Evolutionary conservation across 371 early-diverging fungal genomes (phyloP).

Genomic region (Mucor saturninus): DNA sequence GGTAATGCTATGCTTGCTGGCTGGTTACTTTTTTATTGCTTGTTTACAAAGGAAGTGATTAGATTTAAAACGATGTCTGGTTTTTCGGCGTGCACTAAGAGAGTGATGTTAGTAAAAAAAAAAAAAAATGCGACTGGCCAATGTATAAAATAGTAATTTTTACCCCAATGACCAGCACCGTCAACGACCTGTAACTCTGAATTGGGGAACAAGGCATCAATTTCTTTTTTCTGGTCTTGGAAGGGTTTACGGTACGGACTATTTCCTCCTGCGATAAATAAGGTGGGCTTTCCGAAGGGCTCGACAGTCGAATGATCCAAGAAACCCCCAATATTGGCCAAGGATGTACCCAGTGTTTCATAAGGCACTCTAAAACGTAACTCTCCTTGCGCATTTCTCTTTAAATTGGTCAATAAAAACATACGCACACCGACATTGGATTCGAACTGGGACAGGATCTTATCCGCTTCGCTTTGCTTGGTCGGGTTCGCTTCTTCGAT

Average conservation of each 20-base stretch:
- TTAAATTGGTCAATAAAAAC: constrained; percentile 91
- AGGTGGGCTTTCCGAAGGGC: constrained; percentile 62
- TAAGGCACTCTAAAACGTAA: constrained; percentile 79
- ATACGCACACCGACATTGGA: constrained; percentile 72
- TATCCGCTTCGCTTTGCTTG: constrained; percentile 77
- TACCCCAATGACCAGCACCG: constrained; percentile 89
- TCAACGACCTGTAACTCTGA: constrained; percentile 65
- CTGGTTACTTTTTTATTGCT: neutral
- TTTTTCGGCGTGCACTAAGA: constrained; percentile 82
- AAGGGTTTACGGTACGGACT: constrained; percentile 69
- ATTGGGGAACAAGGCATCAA: constrained; percentile 70
- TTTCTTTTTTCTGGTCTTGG: constrained; percentile 40
- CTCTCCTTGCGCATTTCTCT: constrained; percentile 46
- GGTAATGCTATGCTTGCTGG: no score
- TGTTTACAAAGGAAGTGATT: constrained; percentile 49
- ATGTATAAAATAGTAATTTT: constrained; percentile 1
- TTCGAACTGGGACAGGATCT: constrained; percentile 62
- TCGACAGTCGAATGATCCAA: constrained; percentile 28
- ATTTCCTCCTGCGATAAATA: constrained; percentile 82
- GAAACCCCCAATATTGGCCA: constrained; percentile 66
- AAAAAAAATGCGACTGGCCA: no score
- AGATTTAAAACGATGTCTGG: constrained; percentile 65
- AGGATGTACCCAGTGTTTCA: constrained; percentile 59
- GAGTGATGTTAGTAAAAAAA: neutral
- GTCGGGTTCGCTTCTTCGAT: constrained; percentile 62